Evolutionary conservation across 108 stramenopile genomes (phyloP), one percentile per base, ranked within the genome.

Genomic region (Hondaea fermentalgiana): DNA sequence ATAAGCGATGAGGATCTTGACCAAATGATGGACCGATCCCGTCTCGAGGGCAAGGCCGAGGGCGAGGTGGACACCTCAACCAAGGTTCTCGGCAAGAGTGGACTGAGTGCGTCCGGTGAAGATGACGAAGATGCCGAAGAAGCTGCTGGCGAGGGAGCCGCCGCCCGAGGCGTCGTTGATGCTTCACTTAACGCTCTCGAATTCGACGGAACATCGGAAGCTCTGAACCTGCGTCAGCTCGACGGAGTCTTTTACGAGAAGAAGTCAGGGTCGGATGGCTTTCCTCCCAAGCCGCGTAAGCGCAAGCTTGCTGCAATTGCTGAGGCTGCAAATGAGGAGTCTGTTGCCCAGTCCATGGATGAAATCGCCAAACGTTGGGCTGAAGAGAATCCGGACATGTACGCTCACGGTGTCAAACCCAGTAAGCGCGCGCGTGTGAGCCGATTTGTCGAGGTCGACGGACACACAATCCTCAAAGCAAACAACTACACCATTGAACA

Each of bases 71-170:
- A 98, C 92, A 98, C 97, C 55, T 97, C 98, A 89, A 91, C 88
- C 14, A 49, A 49, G 10, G 60, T 14, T 5, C 47, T 51, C 25
- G 88, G 87, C 19, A 60, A 59, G 55, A 29, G n/a, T 6, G n/a
- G 47, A 4, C 43, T 98, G 72, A 93, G 97, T 43, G 98, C 98
- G 91, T 98, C 98, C 94, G 97, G 96, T 88, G 90, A 98, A n/a
- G 99, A 98, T 88, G 97, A 97, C 35, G 91, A 96, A 90, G 99
- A 99, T 91, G 99, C 98, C 60, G 95, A 97, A 35, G 98, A 98
- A 91, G 98, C 98, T 93, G 95, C 95, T 59, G 76, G 92, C 6
- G n/a, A 88, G 58, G n/a, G 44, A 16, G 72, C 17, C 5, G 72
- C 14, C 72, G 45, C 44, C 23, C 72, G 16, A 5, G 5, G 5